Conservation (phyloP, 768 basidiomycete genomes). For the Russula earlei region DNA sequence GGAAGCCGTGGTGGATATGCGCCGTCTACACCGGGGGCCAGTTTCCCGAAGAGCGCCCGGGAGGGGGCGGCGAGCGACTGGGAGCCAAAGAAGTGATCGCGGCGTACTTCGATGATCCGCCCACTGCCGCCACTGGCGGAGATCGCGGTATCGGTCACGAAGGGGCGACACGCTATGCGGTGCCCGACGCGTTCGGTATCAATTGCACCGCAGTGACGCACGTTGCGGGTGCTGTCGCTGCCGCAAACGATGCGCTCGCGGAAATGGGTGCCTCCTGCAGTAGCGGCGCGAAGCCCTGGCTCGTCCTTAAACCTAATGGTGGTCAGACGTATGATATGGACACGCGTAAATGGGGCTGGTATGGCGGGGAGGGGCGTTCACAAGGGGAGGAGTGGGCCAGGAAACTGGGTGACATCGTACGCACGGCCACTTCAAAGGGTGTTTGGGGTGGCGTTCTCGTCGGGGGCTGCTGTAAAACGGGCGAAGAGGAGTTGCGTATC, state of each 20-base stretch:
- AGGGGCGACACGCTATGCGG: constrained; percentile 12
- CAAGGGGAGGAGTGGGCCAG: constrained; percentile 31
- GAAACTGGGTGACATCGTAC: constrained; percentile 24
- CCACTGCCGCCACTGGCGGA: constrained; percentile 10
- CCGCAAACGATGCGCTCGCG: constrained; percentile 27
- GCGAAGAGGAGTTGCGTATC: constrained; percentile 40
- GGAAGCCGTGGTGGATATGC: constrained; percentile 71
- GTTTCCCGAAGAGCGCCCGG: constrained; percentile 33
- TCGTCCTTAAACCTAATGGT: constrained; percentile 69
- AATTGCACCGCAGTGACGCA: constrained; percentile 55
- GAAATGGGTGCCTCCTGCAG: neutral
- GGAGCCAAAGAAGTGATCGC: constrained; percentile 35
- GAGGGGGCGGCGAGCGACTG: constrained; percentile 23
- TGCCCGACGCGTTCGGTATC: constrained; percentile 55
- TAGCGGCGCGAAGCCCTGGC: constrained; percentile 33
- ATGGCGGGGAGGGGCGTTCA: constrained; percentile 1
- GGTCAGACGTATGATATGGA: constrained; percentile 44
- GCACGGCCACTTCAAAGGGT: constrained; percentile 16
- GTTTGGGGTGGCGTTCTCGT: constrained; percentile 46
- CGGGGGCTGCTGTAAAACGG: constrained; percentile 64
- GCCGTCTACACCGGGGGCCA: constrained; percentile 48
- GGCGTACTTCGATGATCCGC: constrained; percentile 29
- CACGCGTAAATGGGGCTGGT: constrained; percentile 35
- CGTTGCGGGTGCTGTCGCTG: constrained; percentile 32
- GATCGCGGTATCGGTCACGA: too few relatives aligned